Base-by-base conservation (phyloP, 2,329 filamentous ascomycete genomes). In the Trichophyton verrucosum region DNA sequence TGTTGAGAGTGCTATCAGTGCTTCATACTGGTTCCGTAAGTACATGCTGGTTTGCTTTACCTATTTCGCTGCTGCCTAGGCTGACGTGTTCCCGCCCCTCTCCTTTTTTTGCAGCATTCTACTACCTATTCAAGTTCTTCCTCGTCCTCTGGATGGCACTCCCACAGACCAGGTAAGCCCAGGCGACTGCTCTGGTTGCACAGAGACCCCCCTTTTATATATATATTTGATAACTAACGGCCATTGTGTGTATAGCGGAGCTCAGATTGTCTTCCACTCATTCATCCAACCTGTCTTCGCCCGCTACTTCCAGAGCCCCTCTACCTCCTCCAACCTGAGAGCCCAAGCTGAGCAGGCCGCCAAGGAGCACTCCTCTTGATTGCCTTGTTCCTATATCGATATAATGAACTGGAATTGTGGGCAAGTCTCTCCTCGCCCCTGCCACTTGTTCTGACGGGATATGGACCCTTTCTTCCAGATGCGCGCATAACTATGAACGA, bases 101-200 rank as follows among this genome's bases (percentile, higher is more conserved):
- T 42, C 38, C 38, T 42, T 11, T 40, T 11, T 46, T 22, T 49
- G 20, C 20, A 79, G 77, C 94, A 73, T 99, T 99, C 81, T 99
- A 99, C 87, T 99, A 89, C 79, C 92, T 91, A 74, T 97, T 99
- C 88, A 99, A 99, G 84, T 96, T 99, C 74, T 81, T 95, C 73
- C 88, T 97, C 75, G 83, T 97, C 70, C 86, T 99, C 75, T 99
- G 94, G 94, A 91, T 99, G 80, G 86, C 92, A 69, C 90, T 99
- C 71, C 94, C 94, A 75, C 83, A 89, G 76, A 96, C 95, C 81
- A 81, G 82, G 92, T 96, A 86, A 38, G 33, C 8, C 24, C 33
- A 38, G 74, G 87, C 80, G n/a, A 11, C 20, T 58, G 57, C 24
- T 57, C 60, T 60, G n/a, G n/a, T 44, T 44, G 40, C 15, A 44